Conservation (phyloP, 1,284 basidiomycete species). For the Sporisorium scitamineum region DNA sequence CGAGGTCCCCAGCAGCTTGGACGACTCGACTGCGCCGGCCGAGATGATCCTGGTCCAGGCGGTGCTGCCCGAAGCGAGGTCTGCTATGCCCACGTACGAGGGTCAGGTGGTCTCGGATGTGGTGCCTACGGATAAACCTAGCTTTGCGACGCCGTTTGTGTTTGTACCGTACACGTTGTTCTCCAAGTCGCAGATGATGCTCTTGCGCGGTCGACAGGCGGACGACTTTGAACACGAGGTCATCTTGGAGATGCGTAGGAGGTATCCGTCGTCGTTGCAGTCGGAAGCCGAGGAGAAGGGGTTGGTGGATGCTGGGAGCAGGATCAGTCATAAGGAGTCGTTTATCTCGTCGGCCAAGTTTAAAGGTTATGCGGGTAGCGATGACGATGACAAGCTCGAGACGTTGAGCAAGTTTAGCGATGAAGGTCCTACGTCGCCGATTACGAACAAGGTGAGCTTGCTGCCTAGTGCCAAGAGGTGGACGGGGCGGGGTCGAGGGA, state of each 20-base stretch:
- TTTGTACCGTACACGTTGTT: constrained; percentile 73
- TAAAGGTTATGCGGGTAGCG: constrained; percentile 31
- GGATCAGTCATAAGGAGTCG: constrained; percentile 36
- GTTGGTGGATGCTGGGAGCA: constrained; percentile 4
- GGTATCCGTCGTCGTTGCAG: constrained; percentile 65
- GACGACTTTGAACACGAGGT: constrained; percentile 70
- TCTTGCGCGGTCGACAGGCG: constrained; percentile 70
- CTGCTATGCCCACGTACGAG: constrained; percentile 56
- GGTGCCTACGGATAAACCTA: constrained; percentile 69
- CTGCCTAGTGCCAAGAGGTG: constrained; percentile 43
- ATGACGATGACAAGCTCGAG: constrained; percentile 52
- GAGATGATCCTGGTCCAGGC: constrained; percentile 72
- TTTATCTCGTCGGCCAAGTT: constrained; percentile 26
- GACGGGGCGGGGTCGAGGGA: constrained; percentile 29
- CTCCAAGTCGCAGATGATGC: constrained; percentile 72
- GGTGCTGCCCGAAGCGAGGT: constrained; percentile 70
- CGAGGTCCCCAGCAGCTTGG: constrained; percentile 70
- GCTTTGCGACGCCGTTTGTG: constrained; percentile 72
- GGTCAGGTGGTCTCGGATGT: constrained; percentile 60
- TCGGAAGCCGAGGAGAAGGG: constrained; percentile 61
- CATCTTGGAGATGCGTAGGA: constrained; percentile 68
- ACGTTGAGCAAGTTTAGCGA: constrained; percentile 36
- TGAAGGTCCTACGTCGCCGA: constrained; percentile 38
- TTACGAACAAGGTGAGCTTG: constrained; percentile 38
- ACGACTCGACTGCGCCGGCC: constrained; percentile 64